phyloP scores from a whole-genome alignment of 2,329 filamentous ascomycete species.

The Fusarium chlamydosporum region DNA sequence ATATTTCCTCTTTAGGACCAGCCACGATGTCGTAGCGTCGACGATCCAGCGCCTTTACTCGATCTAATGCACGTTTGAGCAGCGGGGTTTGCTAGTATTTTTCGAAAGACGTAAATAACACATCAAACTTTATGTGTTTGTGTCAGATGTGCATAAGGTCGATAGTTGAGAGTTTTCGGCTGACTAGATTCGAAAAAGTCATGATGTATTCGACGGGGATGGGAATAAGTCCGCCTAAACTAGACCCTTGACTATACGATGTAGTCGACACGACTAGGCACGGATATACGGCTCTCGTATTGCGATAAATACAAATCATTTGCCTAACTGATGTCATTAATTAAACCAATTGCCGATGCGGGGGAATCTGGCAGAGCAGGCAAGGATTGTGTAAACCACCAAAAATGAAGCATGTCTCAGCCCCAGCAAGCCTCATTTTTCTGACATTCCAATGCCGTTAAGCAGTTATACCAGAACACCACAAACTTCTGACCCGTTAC shows the following conservation, averaged over 20 bases:
- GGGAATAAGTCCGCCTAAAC: not conserved
- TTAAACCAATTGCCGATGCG: not conserved
- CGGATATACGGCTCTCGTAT: conserved; percentile 4
- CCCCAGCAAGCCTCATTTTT: conserved; percentile 15
- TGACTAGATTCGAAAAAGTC: conserved; percentile 4
- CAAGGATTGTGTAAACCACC: conserved; percentile 2
- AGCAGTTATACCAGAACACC: not conserved
- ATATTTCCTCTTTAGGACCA: conserved; percentile 23
- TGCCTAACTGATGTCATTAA: not conserved
- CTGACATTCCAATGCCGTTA: conserved; percentile 3
- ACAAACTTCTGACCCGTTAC: not conserved
- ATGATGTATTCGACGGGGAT: conserved; percentile 31
- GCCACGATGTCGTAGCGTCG: conserved; percentile 8
- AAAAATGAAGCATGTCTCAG: conserved; percentile 5
- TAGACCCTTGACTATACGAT: conserved; percentile 2
- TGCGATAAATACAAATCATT: not conserved
- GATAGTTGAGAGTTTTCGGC: not conserved
- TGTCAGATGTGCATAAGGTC: conserved; percentile 38
- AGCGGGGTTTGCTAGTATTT: not conserved
- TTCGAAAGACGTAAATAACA: conserved; percentile 15
- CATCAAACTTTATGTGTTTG: conserved; percentile 18
- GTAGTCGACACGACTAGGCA: not conserved
- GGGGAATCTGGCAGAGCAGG: not conserved
- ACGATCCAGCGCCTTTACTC: not conserved
- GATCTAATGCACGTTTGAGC: conserved; percentile 31